Percentiles rank a stretch among this genome's conserved stretches.
These are phyloP conservation scores for Cyberlindnera samutprakarnensis DNA, from an alignment of 805 yeast species.

Conservation along the genomic window DNA sequence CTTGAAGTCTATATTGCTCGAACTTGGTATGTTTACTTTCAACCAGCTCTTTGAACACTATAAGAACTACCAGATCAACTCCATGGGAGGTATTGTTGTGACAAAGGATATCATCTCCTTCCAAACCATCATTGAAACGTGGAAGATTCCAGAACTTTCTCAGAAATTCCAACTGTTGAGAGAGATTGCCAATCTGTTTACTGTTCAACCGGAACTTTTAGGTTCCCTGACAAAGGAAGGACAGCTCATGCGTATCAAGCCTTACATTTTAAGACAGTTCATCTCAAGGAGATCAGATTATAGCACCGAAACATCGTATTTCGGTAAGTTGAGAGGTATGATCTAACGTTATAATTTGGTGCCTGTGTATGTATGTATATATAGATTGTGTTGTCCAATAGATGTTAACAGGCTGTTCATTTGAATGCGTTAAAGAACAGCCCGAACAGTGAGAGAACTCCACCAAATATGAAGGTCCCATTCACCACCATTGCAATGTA, in stretches of 20 bases:
- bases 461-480: slow-evolving; percentile 5
- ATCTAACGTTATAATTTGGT: slow-evolving; percentile 5
- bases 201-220: slow-evolving; percentile 75
- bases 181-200: slow-evolving; percentile 77
- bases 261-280: slow-evolving; percentile 54
- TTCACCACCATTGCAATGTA: slow-evolving; percentile 7
- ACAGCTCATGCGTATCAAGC: slow-evolving; percentile 58
- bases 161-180: slow-evolving; percentile 63
- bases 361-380: not conserved
- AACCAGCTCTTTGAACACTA: slow-evolving; percentile 61
- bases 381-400: not conserved
- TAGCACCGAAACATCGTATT: slow-evolving; percentile 33
- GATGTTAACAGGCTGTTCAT: too few species aligned
- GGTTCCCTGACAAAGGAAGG: slow-evolving; percentile 79
- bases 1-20: slow-evolving; percentile 40
- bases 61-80: slow-evolving; percentile 65
- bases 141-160: slow-evolving; percentile 54
- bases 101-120: slow-evolving; percentile 79
- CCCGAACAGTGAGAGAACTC: slow-evolving; percentile 13
- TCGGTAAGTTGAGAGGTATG: slow-evolving; percentile 19
- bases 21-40: slow-evolving; percentile 52
- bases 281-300: slow-evolving; percentile 67
- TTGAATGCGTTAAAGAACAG: slow-evolving; percentile 16
- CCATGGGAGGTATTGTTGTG: slow-evolving; percentile 75
- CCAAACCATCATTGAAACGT: slow-evolving; percentile 58